Evolutionary conservation across 345 rosid species (phyloP), one percentile per base, ranked within the genome.

Genomic region (Crucihimalaya himalaica): DNA sequence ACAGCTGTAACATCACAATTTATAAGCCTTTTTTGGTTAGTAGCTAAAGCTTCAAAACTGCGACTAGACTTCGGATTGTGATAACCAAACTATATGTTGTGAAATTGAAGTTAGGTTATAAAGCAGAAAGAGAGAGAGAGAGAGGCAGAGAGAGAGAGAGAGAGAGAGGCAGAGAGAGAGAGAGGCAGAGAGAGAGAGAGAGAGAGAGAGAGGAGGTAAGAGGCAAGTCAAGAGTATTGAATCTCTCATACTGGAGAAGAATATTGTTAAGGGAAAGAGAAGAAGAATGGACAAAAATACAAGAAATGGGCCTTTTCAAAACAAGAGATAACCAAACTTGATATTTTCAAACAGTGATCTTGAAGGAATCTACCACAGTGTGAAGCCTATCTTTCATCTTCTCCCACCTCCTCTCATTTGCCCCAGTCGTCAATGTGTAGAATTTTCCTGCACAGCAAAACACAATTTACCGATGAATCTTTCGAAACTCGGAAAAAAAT

Each of bases 391-490:
- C 98, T 82, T 91, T 89, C 96, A 94, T 87, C 81, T 94, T 94
- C 52, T 56, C 93, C 96, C 97, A 91, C 72, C 96, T 86, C 79
- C 97, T 87, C 60, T 94, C 92, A 14, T 94, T 94, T 1, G 97
- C 91, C 2, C 96, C 96, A 0, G 95, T 89, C 8, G 97, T 89
- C 87, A 94, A 58, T 9, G 93, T 89, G 77, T 86, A 91, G 75
- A 94, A 89, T 68, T 87, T 91, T 9, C 96, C 97, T 89, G 86
- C 79, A 75, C 11, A 34, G 9, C 29, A 31, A 6, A 20, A 70
- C 15, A 20, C 15, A 51, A 64, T 55, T 63, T 21, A 32, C n/a
- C 32, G 11, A 16, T 52, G 53, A 50, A 50, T 50, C 43, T 34
- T 35, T 34, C 8, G 12, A 23, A 37, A 63, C 14, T 52, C 58